phyloP scores from a whole-genome alignment of 495 filamentous ascomycete genomes.

The Xylaria cubensis region DNA sequence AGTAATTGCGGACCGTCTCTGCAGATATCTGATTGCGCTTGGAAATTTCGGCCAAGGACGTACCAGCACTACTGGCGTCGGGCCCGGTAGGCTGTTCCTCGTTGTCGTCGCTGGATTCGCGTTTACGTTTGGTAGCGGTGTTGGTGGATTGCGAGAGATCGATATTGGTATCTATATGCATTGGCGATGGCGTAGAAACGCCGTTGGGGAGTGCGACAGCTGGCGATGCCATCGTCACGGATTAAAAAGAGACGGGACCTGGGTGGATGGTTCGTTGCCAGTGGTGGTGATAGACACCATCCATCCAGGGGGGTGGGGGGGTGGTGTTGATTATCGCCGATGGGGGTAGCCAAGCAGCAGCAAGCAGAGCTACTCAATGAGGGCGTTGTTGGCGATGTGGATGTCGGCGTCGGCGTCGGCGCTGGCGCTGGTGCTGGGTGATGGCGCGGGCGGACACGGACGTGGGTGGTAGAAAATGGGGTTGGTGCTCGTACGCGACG shows the following conservation, averaged over 20 bases:
- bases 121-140: slow-evolving; percentile 62
- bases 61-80: slow-evolving; percentile 24
- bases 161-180: slow-evolving; percentile 24
- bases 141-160: slow-evolving; percentile 49
- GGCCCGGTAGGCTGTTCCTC: slow-evolving; percentile 36
- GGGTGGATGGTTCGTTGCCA: slow-evolving; percentile 5
- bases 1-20: slow-evolving; percentile 49
- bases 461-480: slow-evolving; percentile 5
- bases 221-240: slow-evolving; percentile 49
- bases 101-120: slow-evolving; percentile 54
- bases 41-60: slow-evolving; percentile 16
- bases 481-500: slow-evolving; percentile 22
- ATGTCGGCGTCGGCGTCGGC: slow-evolving; percentile 14
- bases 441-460: slow-evolving; percentile 18
- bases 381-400: slow-evolving; percentile 13
- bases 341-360: neutral
- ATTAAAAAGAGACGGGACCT: slow-evolving; percentile 21
- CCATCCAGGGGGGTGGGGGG: slow-evolving; percentile 16
- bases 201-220: slow-evolving; percentile 52
- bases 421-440: slow-evolving; percentile 12
- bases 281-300: slow-evolving; percentile 1
- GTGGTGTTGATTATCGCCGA: slow-evolving; percentile 14
- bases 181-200: slow-evolving; percentile 38
- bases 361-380: neutral
- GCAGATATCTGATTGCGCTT: slow-evolving; percentile 32